phyloP scores from a whole-genome alignment of 1,284 basidiomycete species.

The Ceratobasidium sp. region DNA sequence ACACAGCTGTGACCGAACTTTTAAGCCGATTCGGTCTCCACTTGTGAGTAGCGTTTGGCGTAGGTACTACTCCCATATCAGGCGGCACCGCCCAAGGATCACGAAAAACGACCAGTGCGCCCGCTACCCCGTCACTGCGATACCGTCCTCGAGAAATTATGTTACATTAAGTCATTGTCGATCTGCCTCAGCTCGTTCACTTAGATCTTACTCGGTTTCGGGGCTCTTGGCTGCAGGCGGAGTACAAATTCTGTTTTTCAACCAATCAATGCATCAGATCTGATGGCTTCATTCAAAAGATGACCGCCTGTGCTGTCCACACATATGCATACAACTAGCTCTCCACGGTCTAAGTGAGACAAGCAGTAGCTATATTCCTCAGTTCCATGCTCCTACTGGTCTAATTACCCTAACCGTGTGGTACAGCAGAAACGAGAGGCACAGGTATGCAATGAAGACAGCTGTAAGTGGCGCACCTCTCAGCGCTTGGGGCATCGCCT shows the following conservation, averaged over 20 bases:
- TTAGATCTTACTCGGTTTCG: background rate
- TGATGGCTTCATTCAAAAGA: background rate
- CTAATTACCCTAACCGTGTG: too few species aligned
- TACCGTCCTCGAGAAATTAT: too few species aligned
- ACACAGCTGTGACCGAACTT: background rate
- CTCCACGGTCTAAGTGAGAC: background rate
- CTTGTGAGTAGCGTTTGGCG: too few species aligned
- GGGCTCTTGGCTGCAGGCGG: too few species aligned
- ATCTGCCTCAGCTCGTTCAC: too few species aligned
- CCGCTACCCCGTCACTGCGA: too few species aligned
- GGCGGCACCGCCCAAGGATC: too few species aligned
- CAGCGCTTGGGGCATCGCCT: too few species aligned
- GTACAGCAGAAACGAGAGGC: background rate
- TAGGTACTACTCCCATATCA: too few species aligned
- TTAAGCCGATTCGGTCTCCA: background rate
- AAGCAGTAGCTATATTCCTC: background rate
- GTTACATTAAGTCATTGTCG: too few species aligned
- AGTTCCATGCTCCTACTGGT: background rate
- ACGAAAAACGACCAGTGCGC: background rate
- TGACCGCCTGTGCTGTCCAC: conserved; percentile 8
- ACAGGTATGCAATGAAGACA: background rate
- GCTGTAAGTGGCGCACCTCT: background rate
- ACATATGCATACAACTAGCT: background rate
- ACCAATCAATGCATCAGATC: background rate
- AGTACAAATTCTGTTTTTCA: background rate